Evolutionary conservation across 2,329 filamentous ascomycete genomes (phyloP).

Genomic region (Trichoderma hamatum): DNA sequence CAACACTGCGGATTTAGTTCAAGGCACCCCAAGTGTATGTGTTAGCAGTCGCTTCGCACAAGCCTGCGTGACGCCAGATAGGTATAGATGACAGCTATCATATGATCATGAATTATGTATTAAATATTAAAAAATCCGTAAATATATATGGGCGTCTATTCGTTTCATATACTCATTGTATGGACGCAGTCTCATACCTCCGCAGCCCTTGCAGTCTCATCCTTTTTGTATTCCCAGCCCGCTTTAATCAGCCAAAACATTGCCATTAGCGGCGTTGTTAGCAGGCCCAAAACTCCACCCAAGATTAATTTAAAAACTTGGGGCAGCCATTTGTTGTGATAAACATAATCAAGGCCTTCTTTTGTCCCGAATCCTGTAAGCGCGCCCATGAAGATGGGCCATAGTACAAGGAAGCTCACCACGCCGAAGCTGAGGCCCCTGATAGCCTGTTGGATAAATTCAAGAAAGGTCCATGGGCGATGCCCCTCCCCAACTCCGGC

Average conservation of each 20-base stretch:
- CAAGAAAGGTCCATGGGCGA: background rate
- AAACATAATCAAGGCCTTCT: constrained; percentile 5
- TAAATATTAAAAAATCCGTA: background rate
- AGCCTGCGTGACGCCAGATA: background rate
- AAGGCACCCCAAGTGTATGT: too few relatives aligned
- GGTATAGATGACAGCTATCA: background rate
- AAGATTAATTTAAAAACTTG: constrained; percentile 12
- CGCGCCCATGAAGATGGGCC: constrained; percentile 14
- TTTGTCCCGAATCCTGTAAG: constrained; percentile 11
- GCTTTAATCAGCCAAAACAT: constrained; percentile 22
- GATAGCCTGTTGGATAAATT: constrained; percentile 6
- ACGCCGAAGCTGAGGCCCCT: constrained; percentile 10
- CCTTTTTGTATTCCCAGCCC: constrained; percentile 2
- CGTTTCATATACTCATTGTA: background rate
- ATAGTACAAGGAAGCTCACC: constrained; percentile 3
- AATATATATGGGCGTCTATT: background rate
- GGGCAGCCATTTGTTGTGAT: constrained; percentile 12
- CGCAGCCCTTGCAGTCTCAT: background rate
- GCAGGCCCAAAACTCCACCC: constrained; percentile 4
- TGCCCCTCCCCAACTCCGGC: background rate
- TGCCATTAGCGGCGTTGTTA: constrained; percentile 11
- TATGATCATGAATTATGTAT: background rate
- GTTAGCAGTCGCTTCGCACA: background rate
- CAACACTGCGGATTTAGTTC: too few relatives aligned
- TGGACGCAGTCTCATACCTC: background rate